Conservation (phyloP, 1,284 basidiomycete species). For the Boletellus deceptivus region DNA sequence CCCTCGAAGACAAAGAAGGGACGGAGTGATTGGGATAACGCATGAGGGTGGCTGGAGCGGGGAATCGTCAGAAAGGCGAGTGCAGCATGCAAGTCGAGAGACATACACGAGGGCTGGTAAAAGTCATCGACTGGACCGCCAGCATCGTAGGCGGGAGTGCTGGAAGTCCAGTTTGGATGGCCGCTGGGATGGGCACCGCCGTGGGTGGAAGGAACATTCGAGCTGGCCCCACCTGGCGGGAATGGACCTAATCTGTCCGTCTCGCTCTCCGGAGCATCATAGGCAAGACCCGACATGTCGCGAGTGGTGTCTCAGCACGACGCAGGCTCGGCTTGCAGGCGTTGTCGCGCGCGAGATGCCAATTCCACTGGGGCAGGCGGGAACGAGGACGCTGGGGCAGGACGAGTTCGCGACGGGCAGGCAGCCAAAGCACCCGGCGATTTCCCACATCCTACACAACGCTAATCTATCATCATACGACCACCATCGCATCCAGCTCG, state of each 20-base stretch:
- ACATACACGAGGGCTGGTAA: conserved; percentile 22
- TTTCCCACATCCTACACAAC: conserved; percentile 18
- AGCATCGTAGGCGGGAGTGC: conserved; percentile 4
- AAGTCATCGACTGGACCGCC: conserved; percentile 15
- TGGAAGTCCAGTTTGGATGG: conserved; percentile 6
- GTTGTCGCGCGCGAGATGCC: not conserved
- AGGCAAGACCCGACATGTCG: conserved; percentile 34
- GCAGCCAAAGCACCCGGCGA: no score
- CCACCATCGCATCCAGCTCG: conserved; percentile 15
- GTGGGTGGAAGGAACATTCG: conserved; percentile 1
- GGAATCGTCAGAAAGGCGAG: conserved; percentile 9
- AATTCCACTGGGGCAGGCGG: not conserved
- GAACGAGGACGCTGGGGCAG: not conserved
- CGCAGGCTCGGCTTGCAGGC: not conserved
- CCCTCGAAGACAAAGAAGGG: conserved; percentile 25
- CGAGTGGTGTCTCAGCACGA: not conserved
- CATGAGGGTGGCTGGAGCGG: conserved; percentile 19
- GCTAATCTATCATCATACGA: conserved; percentile 12
- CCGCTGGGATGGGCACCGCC: conserved; percentile 2
- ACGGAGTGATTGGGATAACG: conserved; percentile 30
- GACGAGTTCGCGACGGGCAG: no score
- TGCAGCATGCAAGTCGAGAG: not conserved
- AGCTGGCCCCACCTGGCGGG: conserved; percentile 3
- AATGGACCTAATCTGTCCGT: conserved; percentile 6
- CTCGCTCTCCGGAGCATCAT: conserved; percentile 24